Base-by-base conservation (phyloP, 140 eudicot genomes). In the Cichorium intybus region DNA sequence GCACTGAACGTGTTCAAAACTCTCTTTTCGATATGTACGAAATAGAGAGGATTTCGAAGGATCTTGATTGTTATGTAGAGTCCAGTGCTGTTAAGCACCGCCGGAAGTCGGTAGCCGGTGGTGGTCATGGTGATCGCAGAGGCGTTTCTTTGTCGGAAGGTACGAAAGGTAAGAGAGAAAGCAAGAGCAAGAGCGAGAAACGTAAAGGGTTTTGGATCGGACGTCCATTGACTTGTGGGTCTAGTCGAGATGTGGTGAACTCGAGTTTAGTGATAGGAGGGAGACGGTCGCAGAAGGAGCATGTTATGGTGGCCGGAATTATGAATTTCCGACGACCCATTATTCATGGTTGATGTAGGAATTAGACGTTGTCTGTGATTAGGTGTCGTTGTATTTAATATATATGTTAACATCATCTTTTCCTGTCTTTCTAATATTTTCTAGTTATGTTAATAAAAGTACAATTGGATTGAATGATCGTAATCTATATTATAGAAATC, bases 11-110 rank as follows among this genome's bases (percentile, higher is more conserved):
- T 7, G 34, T 22, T 22, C 62, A 53, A 26, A 72, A 66, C 6
- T 81, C 95, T 28, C 87, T 83, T 58, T 58, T 83, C n/a, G 90
- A 87, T 67, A 22, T 17, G 35, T 78, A 83, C 24, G 95, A 87
- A 60, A 87, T 78, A 39, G 77, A 81, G 61, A 66, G 75, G 27
- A 84, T 87, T 45, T 78, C 90, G 3, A 78, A 17, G 68, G 81
- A 81, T 10, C 76, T 78, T 6, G 77, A 74, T 66, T 17, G 63
- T n/a, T 81, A 75, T 72, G 35, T 78, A 2, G 78, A 75, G 71
- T 48, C 80, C 27, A 64, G 78, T 64, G 47, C 56, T 34, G 23
- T 62, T 4, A 65, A 74, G 10, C 22, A 48, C 47, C 37, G 21
- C 2, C 18, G 39, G 12, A 60, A 49, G 46, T 31, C 24, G 7